These are phyloP conservation scores for Coleophoma eucalyptorum DNA, from an alignment of 2,329 filamentous ascomycete genomes.

Conservation along the genomic window DNA sequence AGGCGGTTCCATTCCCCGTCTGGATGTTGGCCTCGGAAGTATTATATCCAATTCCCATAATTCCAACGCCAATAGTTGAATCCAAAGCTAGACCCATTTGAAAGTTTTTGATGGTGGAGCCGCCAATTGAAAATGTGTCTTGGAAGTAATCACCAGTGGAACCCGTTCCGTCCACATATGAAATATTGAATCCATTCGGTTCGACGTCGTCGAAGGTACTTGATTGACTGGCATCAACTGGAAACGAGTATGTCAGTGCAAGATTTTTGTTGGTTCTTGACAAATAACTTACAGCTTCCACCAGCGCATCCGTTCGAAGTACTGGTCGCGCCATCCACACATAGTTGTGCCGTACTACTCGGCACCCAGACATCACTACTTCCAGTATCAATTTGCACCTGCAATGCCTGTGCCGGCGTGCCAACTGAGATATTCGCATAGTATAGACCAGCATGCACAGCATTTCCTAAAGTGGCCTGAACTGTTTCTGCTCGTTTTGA, in stretches of 20 bases:
- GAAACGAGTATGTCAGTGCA: background rate
- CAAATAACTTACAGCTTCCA: constrained; percentile 37
- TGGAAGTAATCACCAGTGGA: constrained; percentile 50
- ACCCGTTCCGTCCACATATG: constrained; percentile 50
- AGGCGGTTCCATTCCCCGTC: constrained; percentile 27
- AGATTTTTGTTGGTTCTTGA: background rate
- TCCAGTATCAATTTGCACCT: constrained; percentile 54
- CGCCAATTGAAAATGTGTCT: constrained; percentile 46
- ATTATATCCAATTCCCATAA: constrained; percentile 51
- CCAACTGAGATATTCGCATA: constrained; percentile 50
- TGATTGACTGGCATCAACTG: constrained; percentile 44
- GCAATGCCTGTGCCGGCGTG: constrained; percentile 48
- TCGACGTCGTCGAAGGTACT: constrained; percentile 39
- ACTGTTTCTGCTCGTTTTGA: constrained; percentile 2
- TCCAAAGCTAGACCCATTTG: constrained; percentile 47
- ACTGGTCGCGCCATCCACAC: background rate
- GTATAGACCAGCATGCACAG: constrained; percentile 31
- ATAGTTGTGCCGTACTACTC: constrained; percentile 26
- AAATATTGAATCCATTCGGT: constrained; percentile 44
- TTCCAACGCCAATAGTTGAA: constrained; percentile 44
- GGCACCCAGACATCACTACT: constrained; percentile 55
- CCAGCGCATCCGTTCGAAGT: constrained; percentile 34
- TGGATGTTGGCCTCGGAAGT: constrained; percentile 37
- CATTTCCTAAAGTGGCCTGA: constrained; percentile 3
- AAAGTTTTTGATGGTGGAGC: constrained; percentile 39